Evolutionary conservation across 768 basidiomycete species (phyloP).

Genomic region (Cantharellus anzutake): DNA sequence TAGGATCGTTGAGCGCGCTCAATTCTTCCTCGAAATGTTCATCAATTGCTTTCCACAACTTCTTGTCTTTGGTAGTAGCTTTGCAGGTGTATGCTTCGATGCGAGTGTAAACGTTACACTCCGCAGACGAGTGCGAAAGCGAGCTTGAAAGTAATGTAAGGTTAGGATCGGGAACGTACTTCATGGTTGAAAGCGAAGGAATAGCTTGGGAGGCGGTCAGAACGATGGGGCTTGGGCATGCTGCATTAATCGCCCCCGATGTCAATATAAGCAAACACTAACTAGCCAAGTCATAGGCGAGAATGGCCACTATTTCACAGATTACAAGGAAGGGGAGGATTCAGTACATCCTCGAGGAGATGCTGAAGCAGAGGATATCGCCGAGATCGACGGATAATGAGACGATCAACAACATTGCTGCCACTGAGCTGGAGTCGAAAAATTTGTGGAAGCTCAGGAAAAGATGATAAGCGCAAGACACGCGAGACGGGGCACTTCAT

Average conservation of each 20-base stretch:
- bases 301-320: no score
- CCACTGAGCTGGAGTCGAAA: no score
- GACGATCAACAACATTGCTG: no score
- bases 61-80: slow-evolving; percentile 92
- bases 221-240: not conserved
- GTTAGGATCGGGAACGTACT: slow-evolving; percentile 4
- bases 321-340: no score
- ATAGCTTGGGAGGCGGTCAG: not conserved
- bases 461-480: no score
- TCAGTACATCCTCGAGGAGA: no score
- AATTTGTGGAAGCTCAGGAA: no score
- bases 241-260: not conserved
- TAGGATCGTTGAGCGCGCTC: slow-evolving; percentile 31
- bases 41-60: slow-evolving; percentile 69
- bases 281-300: no score
- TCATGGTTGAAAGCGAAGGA: not conserved
- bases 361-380: no score
- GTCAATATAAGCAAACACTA: no score
- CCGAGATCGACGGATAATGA: no score
- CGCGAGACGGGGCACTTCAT: no score
- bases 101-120: slow-evolving; percentile 76
- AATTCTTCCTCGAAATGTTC: slow-evolving; percentile 75
- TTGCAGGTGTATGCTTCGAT: slow-evolving; percentile 98
- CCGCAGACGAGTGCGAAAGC: slow-evolving; percentile 69
- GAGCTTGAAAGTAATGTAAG: slow-evolving; percentile 57